Evolutionary conservation across 108 stramenopile species (phyloP).

Genomic region (Schizochytrium sp.): DNA sequence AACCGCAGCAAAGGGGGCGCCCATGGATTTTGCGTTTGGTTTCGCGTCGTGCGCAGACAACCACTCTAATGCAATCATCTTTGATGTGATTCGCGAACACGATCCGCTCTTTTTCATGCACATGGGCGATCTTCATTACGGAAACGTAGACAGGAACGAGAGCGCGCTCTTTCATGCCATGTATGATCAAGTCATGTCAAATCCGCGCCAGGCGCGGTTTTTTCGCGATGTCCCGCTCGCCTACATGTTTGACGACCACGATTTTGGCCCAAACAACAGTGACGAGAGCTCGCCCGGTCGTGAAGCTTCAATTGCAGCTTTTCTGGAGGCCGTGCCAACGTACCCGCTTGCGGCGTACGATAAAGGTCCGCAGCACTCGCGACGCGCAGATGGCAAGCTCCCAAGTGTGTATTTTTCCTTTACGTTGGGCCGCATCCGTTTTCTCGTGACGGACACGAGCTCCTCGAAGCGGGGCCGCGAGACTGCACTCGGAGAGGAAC

Average conservation of each 20-base stretch:
- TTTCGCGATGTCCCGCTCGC: not conserved
- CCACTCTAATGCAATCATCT: not conserved
- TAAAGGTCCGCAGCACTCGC: not conserved
- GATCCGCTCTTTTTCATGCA: conserved; percentile 18
- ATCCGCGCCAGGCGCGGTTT: not conserved
- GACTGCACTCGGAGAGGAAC: conserved; percentile 9
- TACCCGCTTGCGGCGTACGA: not conserved
- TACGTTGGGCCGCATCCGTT: not conserved
- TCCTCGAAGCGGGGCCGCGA: not conserved
- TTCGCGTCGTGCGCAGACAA: conserved; percentile 11
- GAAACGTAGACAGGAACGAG: not conserved
- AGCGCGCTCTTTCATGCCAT: not conserved
- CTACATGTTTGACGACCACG: conserved; percentile 22
- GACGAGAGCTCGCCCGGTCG: conserved; percentile 1
- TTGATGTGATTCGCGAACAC: conserved; percentile 4
- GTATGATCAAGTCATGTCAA: not conserved
- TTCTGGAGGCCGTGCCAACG: not conserved
- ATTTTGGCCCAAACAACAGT: conserved; percentile 4
- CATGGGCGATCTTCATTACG: conserved; percentile 20
- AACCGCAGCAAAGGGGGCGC: not conserved
- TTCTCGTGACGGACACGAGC: not conserved
- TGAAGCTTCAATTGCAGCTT: not conserved
- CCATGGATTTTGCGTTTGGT: not conserved
- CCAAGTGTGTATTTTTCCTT: not conserved
- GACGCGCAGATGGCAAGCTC: not conserved